Conservation (phyloP, 208 protist genomes). For the Baffinella frigidus region DNA sequence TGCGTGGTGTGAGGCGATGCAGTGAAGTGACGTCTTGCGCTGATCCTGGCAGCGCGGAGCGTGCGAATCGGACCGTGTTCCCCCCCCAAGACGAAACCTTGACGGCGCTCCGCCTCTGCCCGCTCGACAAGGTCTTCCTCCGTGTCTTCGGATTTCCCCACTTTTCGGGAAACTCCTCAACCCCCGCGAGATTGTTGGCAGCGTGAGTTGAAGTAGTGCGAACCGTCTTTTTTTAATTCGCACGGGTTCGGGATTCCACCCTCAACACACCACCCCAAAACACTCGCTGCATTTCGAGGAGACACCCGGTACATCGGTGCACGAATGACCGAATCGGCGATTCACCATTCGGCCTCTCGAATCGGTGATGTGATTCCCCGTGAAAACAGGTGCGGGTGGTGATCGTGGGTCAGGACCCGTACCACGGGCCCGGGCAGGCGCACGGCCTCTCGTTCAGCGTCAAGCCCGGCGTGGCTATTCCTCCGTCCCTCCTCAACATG, state of each 20-base stretch:
- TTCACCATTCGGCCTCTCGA: background rate
- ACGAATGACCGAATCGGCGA: too few species aligned
- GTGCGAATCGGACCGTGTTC: conserved; percentile 25
- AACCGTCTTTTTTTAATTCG: too few species aligned
- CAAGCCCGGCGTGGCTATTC: conserved; percentile 38
- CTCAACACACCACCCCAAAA: too few species aligned
- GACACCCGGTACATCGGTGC: too few species aligned
- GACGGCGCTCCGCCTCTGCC: conserved; percentile 61
- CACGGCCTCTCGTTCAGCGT: conserved; percentile 76
- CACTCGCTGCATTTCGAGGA: too few species aligned
- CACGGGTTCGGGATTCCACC: too few species aligned
- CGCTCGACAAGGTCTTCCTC: conserved; percentile 67
- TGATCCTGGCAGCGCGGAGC: too few species aligned
- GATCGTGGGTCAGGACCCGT: conserved; percentile 77
- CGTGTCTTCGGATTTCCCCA: too few species aligned
- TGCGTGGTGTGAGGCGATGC: too few species aligned
- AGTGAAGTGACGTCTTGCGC: too few species aligned
- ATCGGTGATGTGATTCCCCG: background rate
- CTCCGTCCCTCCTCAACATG: conserved; percentile 73
- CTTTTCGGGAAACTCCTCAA: background rate
- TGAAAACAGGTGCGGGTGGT: conserved; percentile 75
- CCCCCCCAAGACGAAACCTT: conserved; percentile 52
- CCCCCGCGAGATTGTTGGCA: too few species aligned
- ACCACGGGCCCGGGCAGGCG: conserved; percentile 65
- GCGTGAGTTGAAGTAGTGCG: too few species aligned